Percentiles rank a stretch among this genome's conserved stretches.
Conservation (phyloP, 2,329 filamentous ascomycete species). For the Paramyrothecium sp. region DNA sequence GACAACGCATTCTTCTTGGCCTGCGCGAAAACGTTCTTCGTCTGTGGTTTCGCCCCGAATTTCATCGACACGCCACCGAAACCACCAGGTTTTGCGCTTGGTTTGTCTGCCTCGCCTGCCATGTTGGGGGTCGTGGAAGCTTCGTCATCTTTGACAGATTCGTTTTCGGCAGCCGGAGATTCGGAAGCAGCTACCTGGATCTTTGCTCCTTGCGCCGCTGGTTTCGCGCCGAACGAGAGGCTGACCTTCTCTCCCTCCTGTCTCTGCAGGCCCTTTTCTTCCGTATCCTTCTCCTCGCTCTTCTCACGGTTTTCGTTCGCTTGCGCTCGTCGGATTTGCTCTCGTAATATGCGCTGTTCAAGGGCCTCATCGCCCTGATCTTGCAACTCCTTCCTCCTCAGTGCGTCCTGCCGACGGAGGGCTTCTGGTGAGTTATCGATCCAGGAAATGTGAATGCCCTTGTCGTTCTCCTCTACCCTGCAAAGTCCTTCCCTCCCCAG, state of each 20-base stretch:
- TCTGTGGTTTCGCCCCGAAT: slow-evolving; percentile 59
- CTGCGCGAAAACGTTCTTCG: slow-evolving; percentile 73
- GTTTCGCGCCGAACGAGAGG: slow-evolving; percentile 60
- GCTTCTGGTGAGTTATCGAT: slow-evolving; percentile 90
- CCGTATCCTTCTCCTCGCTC: slow-evolving; percentile 35
- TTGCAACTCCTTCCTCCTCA: slow-evolving; percentile 79
- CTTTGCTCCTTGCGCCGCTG: slow-evolving; percentile 15
- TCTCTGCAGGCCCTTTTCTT: slow-evolving; percentile 51
- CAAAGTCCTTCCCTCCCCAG: slow-evolving; percentile 85
- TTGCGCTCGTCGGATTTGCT: slow-evolving; percentile 78
- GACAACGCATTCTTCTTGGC: slow-evolving; percentile 68
- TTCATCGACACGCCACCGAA: slow-evolving; percentile 60
- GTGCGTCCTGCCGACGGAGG: slow-evolving; percentile 73
- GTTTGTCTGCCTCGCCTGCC: slow-evolving; percentile 10
- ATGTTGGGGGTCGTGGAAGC: neutral
- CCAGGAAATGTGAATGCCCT: slow-evolving; percentile 85
- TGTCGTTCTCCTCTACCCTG: slow-evolving; percentile 82
- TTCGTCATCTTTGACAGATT: slow-evolving; percentile 2
- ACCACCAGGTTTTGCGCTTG: slow-evolving; percentile 28
- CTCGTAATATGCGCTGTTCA: slow-evolving; percentile 77
- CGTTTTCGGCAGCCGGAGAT: slow-evolving; percentile 4
- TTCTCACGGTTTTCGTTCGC: slow-evolving; percentile 42
- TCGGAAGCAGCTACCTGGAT: slow-evolving; percentile 17
- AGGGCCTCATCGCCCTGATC: slow-evolving; percentile 90
- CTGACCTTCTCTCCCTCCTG: slow-evolving; percentile 75